Evolutionary conservation across 1,284 basidiomycete species (phyloP).

Genomic region (Ceratobasidium sp.): DNA sequence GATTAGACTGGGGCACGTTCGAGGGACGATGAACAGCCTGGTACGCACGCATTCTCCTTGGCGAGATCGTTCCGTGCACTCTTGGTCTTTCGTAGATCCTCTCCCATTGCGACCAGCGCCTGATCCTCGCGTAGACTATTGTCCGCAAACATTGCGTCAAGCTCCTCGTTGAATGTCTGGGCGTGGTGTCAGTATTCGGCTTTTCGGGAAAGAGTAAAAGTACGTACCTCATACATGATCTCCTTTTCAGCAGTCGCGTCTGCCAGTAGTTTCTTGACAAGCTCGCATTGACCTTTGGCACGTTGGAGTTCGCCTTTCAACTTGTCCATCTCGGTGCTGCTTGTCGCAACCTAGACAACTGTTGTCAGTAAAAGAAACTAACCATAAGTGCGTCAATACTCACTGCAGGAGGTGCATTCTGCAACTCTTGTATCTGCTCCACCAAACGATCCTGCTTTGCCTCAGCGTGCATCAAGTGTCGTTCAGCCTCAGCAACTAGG

Average conservation of each 20-base stretch:
- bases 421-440: constrained; percentile 31
- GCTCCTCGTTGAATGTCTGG: constrained; percentile 91
- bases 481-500: constrained; percentile 71
- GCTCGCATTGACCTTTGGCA: constrained; percentile 77
- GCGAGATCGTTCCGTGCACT: constrained; percentile 77
- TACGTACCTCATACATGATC: constrained; percentile 86
- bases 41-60: constrained; percentile 81
- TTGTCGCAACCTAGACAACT: background rate
- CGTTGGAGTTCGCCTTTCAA: constrained; percentile 75
- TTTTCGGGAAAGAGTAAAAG: background rate
- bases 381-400: background rate
- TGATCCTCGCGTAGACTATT: constrained; percentile 81
- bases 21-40: background rate
- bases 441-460: constrained; percentile 67
- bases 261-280: constrained; percentile 79
- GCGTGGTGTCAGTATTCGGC: constrained; percentile 43
- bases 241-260: constrained; percentile 89
- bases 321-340: constrained; percentile 68
- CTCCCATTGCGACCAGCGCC: constrained; percentile 79
- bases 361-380: constrained; percentile 19
- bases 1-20: background rate
- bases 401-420: constrained; percentile 24
- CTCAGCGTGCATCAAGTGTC: constrained; percentile 65
- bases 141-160: constrained; percentile 89
- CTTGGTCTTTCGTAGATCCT: constrained; percentile 80